phyloP scores from a whole-genome alignment of 768 basidiomycete genomes.

The Panaeolus papilionaceus region DNA sequence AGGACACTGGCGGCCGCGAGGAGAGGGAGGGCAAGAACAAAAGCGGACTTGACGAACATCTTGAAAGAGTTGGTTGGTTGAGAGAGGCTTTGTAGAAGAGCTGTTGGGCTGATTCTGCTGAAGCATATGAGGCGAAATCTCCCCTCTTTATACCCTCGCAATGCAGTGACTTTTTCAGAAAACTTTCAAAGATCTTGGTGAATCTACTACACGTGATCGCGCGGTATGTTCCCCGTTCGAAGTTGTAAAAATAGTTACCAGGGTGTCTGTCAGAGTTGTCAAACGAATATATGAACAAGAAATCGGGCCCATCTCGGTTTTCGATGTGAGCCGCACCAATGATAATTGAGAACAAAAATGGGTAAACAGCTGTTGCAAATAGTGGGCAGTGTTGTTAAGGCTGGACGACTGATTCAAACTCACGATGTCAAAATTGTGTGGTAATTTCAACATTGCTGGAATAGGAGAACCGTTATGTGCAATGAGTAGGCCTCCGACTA shows the following conservation, averaged over 20 bases:
- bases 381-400: neutral
- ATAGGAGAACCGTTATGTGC: too few species aligned
- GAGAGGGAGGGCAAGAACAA: conserved; percentile 30
- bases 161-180: conserved; percentile 17
- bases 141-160: conserved; percentile 20
- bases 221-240: neutral
- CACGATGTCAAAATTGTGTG: neutral
- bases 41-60: conserved; percentile 28
- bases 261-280: conserved; percentile 11
- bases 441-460: neutral
- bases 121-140: conserved; percentile 12
- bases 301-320: neutral
- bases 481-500: neutral
- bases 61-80: conserved; percentile 16
- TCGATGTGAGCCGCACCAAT: neutral
- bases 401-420: neutral
- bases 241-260: conserved; percentile 10
- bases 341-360: neutral
- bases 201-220: conserved; percentile 13
- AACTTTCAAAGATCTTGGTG: neutral
- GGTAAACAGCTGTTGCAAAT: neutral
- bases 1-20: conserved; percentile 30
- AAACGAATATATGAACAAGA: neutral
- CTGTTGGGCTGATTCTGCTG: conserved; percentile 22
- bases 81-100: conserved; percentile 16